Base-by-base conservation (phyloP, 257 asterid genomes). In the Ballota nigra region DNA sequence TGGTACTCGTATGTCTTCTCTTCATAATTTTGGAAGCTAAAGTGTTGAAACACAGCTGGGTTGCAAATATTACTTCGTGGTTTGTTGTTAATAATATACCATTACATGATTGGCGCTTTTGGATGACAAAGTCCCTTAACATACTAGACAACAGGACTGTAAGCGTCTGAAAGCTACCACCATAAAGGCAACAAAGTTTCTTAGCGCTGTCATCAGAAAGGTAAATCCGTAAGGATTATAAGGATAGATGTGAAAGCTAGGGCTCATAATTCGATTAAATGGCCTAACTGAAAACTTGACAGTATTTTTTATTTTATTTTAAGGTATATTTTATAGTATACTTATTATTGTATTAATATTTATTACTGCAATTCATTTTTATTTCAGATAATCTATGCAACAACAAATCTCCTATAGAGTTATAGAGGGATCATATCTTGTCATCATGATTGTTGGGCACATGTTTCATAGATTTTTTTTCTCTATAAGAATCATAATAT, bases 101-200 rank as follows among this genome's bases (percentile, higher is more conserved):
- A 28, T 45, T 63, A 40, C 47, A 60, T 24, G 52, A 34, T 75
- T 18, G 8, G 34, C n/a, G n/a, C 28, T 36, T 52, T 69, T 63
- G 68, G 40, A 56, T 45, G 66, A 63, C 64, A 69, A 73, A 26
- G 52, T 43, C 63, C 68, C 47, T 53, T 29, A 3, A 18, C 61
- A 36, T 43, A 51, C 69, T 47, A 69, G 29, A 57, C 36, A 51
- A 6, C 28, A 33, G 56, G 52, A 40, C 20, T 49, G 9, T 24
- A 47, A 56, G 12, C 40, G 40, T 49, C 58, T 18, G 40, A 52
- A 16, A 49, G 49, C 63, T 69, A 23, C 52, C 18, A 53, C 33
- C 71, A 41, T 16, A 63, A 68, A 70, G 59, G 38, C 36, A 22
- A 12, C 10, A 1, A 12, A 43, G 20, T 59, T 52, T 34, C 58